Conservation (phyloP, 345 rosid species). For the Salix exigua region DNA sequence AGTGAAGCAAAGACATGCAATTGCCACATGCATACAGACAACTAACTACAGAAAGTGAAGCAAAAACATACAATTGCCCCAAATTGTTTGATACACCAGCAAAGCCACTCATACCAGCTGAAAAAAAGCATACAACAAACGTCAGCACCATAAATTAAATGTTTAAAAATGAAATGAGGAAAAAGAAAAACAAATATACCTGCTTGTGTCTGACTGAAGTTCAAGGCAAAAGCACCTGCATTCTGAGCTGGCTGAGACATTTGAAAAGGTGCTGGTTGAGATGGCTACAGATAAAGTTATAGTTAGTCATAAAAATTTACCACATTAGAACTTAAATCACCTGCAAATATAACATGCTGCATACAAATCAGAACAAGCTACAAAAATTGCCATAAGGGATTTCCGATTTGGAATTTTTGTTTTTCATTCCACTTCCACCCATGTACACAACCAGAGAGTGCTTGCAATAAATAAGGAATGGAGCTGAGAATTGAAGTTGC, state of each 20-base stretch:
- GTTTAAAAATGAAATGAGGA: background rate
- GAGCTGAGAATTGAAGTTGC: background rate
- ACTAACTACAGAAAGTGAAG: background rate
- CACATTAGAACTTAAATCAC: background rate
- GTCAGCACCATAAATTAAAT: constrained; percentile 7
- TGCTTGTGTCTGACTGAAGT: constrained; percentile 52
- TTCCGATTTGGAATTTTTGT: background rate
- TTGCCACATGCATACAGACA: background rate
- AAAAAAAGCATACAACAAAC: constrained; percentile 12
- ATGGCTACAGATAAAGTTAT: constrained; percentile 35
- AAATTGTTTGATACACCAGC: constrained; percentile 43
- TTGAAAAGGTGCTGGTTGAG: constrained; percentile 44
- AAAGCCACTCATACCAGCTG: constrained; percentile 42
- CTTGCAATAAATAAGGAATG: background rate
- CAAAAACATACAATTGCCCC: constrained; percentile 51
- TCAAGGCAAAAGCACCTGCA: constrained; percentile 43
- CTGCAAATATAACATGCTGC: background rate
- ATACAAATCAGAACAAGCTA: background rate
- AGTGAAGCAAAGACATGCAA: too few species aligned
- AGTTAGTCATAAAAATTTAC: constrained; percentile 5
- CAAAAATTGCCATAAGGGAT: background rate
- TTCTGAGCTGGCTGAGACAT: constrained; percentile 52
- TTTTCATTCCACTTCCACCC: background rate
- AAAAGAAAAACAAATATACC: constrained; percentile 30
- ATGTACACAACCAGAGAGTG: background rate